These are phyloP conservation scores for Sporothrix dimorphospora DNA, from an alignment of 2,329 filamentous ascomycete genomes.

Conservation along the genomic window DNA sequence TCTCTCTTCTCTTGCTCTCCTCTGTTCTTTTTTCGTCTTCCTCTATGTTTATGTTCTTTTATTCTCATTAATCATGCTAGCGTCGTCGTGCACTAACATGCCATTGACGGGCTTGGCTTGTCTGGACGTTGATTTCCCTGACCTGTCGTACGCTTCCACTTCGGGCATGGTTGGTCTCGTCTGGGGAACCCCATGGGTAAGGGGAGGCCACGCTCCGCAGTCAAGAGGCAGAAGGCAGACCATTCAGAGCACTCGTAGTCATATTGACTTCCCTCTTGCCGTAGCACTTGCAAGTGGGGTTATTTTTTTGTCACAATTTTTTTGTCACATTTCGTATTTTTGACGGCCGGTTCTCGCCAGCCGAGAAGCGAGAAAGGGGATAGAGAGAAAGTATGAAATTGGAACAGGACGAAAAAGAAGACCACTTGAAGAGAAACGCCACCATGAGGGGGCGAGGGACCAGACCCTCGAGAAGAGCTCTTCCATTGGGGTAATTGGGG, in stretches of 20 bases:
- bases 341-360: background rate
- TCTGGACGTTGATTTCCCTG: background rate
- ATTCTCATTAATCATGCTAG: background rate
- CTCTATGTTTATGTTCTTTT: background rate
- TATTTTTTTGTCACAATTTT: too few species aligned
- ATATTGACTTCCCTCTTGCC: too few species aligned
- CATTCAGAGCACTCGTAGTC: too few species aligned
- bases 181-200: slow-evolving; percentile 3
- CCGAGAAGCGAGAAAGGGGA: background rate
- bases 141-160: background rate
- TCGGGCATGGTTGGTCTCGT: too few species aligned
- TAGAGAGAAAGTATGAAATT: background rate
- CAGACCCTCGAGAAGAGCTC: too few species aligned
- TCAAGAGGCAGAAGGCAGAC: too few species aligned
- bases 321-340: background rate
- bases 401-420: background rate
- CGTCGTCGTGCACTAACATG: background rate
- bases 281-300: too few species aligned
- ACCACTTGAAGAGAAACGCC: background rate
- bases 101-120: background rate
- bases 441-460: background rate
- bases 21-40: background rate
- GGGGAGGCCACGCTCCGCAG: background rate
- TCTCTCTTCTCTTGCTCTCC: background rate
- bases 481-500: too few species aligned